Conservation (phyloP, 148 eudicot genomes). For the Rhododendron williamsianum region DNA sequence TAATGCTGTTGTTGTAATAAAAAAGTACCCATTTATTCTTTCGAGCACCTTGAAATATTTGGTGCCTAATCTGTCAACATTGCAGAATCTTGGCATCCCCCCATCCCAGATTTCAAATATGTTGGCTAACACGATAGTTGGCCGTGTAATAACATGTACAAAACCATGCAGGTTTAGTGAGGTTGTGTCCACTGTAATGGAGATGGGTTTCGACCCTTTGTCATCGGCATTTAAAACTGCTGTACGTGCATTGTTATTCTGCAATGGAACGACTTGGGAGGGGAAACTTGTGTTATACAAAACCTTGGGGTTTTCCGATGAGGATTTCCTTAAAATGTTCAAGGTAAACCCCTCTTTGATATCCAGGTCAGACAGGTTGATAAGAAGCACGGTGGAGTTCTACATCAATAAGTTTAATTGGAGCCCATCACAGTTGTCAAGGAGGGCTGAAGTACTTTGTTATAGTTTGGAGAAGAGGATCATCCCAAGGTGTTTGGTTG, state of each 20-base stretch:
- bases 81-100: not conserved
- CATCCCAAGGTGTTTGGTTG: not conserved
- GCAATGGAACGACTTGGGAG: not conserved
- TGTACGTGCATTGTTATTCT: not conserved
- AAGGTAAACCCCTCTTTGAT: not conserved
- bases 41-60: not conserved
- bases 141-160: not conserved
- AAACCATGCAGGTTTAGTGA: not conserved
- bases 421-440: not conserved
- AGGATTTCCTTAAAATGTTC: not conserved
- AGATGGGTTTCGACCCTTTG: not conserved
- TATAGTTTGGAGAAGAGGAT: constrained; percentile 5
- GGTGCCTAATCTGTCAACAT: constrained; percentile 1
- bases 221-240: not conserved
- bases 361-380: not conserved
- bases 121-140: not conserved
- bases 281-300: not conserved
- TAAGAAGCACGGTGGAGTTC: not conserved
- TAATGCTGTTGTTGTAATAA: not conserved
- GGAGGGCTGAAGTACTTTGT: not conserved
- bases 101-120: not conserved
- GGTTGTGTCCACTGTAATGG: not conserved
- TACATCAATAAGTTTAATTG: not conserved
- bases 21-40: not conserved
- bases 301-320: not conserved